These are phyloP conservation scores for Candida corydali DNA, from an alignment of 805 yeast genomes.

Conservation along the genomic window DNA sequence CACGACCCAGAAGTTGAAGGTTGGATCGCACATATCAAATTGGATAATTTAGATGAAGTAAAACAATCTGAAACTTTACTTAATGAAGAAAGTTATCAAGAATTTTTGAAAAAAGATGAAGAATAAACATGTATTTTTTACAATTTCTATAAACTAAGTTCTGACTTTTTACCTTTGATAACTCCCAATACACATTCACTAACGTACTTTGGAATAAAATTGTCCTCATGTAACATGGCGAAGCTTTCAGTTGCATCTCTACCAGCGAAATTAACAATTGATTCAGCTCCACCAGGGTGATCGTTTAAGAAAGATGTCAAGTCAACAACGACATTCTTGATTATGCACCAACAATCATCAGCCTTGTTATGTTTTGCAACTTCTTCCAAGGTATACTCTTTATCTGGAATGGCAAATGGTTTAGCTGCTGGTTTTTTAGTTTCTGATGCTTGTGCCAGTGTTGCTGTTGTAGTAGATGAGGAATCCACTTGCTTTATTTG, in stretches of 20 bases:
- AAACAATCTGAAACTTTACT: conserved; percentile 43
- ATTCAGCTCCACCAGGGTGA: conserved; percentile 62
- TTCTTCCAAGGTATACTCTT: conserved; percentile 45
- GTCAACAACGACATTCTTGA: conserved; percentile 50
- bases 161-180: conserved; percentile 43
- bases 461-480: conserved; percentile 2
- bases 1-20: conserved; percentile 91
- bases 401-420: conserved; percentile 41
- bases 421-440: conserved; percentile 6
- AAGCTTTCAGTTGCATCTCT: conserved; percentile 48
- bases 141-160: conserved; percentile 15
- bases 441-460: neutral
- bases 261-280: conserved; percentile 46
- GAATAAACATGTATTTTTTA: neutral
- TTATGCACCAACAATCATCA: conserved; percentile 51
- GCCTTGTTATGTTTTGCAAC: conserved; percentile 43
- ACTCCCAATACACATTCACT: conserved; percentile 46
- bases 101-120: conserved; percentile 46
- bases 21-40: conserved; percentile 80
- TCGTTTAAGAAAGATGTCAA: conserved; percentile 40
- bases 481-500: conserved; percentile 1
- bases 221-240: conserved; percentile 55
- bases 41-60: conserved; percentile 37
- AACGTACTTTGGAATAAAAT: conserved; percentile 48
- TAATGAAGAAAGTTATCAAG: conserved; percentile 52